Conservation (phyloP, 2,329 filamentous ascomycete species). For the Phymatotrichopsis omnivora region DNA sequence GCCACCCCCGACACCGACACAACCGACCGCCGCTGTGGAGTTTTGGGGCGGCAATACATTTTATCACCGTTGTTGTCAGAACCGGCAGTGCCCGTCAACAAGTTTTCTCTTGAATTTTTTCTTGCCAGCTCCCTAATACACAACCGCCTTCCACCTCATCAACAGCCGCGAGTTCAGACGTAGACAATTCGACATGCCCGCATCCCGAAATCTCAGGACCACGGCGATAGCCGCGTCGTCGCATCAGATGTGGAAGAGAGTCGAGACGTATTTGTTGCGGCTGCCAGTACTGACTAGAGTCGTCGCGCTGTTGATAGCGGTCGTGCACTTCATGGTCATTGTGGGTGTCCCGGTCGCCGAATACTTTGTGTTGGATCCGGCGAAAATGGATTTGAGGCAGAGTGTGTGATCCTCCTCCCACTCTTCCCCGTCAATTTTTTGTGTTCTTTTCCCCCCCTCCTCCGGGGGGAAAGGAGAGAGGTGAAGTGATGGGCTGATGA, state of each 20-base stretch:
- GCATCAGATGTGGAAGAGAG: slow-evolving; percentile 14
- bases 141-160: too few relatives aligned
- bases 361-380: slow-evolving; percentile 53
- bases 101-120: too few relatives aligned
- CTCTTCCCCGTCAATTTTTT: background rate
- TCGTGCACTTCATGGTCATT: slow-evolving; percentile 58
- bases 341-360: slow-evolving; percentile 50
- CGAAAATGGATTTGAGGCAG: slow-evolving; percentile 58
- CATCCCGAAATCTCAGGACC: slow-evolving; percentile 11
- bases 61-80: too few relatives aligned
- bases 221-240: slow-evolving; percentile 4
- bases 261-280: slow-evolving; percentile 59
- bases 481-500: background rate
- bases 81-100: too few relatives aligned
- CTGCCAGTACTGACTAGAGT: slow-evolving; percentile 79
- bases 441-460: background rate
- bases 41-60: too few relatives aligned
- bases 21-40: too few relatives aligned
- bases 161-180: too few relatives aligned
- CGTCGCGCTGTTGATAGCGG: slow-evolving; percentile 55
- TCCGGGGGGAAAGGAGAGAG: background rate
- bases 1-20: too few relatives aligned
- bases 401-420: too few relatives aligned
- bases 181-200: background rate
- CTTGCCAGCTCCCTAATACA: too few relatives aligned